phyloP scores from a whole-genome alignment of 352 stramenopile genomes.

The Phytopythium ostracodes region DNA sequence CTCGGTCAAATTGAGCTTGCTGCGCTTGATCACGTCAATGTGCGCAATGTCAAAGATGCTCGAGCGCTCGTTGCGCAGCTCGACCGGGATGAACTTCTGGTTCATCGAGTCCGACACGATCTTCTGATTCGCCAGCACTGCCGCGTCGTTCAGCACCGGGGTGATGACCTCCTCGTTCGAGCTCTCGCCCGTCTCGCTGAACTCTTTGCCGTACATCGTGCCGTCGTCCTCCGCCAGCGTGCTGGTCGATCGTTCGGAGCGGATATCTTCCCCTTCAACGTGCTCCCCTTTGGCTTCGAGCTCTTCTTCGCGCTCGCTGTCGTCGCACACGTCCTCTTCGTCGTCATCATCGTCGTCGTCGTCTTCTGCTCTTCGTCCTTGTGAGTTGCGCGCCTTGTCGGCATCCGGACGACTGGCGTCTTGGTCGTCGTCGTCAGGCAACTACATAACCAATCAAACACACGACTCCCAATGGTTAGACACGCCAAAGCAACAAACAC shows the following conservation, averaged over 20 bases:
- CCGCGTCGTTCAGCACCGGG: slow-evolving; percentile 47
- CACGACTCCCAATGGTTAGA: not conserved
- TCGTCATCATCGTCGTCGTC: slow-evolving; percentile 36
- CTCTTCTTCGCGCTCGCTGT: slow-evolving; percentile 54
- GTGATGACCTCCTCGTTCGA: slow-evolving; percentile 53
- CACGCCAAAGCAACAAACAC: not conserved
- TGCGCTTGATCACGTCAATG: slow-evolving; percentile 81
- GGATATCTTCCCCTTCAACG: slow-evolving; percentile 24
- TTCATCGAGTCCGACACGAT: slow-evolving; percentile 83
- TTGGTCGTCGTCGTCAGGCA: slow-evolving; percentile 38
- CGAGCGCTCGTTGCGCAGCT: slow-evolving; percentile 50
- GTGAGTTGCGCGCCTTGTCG: slow-evolving; percentile 7
- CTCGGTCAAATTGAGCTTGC: slow-evolving; percentile 74
- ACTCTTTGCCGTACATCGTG: slow-evolving; percentile 81
- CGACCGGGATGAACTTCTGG: slow-evolving; percentile 69
- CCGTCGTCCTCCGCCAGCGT: slow-evolving; percentile 73
- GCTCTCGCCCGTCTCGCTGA: slow-evolving; percentile 40
- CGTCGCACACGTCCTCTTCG: slow-evolving; percentile 25
- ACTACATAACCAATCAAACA: slow-evolving; percentile 22
- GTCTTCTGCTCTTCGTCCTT: slow-evolving; percentile 12
- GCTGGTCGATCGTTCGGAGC: slow-evolving; percentile 60
- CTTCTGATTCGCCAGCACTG: slow-evolving; percentile 61
- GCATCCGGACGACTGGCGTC: slow-evolving; percentile 12
- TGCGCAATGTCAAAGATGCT: slow-evolving; percentile 68
- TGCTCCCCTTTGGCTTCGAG: slow-evolving; percentile 24